Conservation (phyloP, 768 basidiomycete genomes). For the Serendipita sp. region DNA sequence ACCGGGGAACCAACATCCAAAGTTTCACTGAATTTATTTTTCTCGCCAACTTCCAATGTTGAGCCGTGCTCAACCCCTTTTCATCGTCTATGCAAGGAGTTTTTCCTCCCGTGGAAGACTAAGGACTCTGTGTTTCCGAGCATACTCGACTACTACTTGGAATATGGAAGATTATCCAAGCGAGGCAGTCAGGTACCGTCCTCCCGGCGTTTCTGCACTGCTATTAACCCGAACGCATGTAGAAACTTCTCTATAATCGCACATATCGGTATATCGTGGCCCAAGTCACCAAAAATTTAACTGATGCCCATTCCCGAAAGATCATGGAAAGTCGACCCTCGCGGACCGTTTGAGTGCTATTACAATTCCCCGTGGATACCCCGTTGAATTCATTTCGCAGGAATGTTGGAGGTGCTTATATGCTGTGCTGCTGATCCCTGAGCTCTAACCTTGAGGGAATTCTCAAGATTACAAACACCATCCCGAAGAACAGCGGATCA, state of each 20-base stretch:
- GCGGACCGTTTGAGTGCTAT: slow-evolving; percentile 55
- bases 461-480: slow-evolving; percentile 72
- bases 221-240: background rate
- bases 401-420: slow-evolving; percentile 52
- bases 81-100: too few relatives aligned
- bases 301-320: slow-evolving; percentile 22
- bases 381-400: slow-evolving; percentile 19
- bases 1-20: too few relatives aligned
- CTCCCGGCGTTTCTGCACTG: background rate
- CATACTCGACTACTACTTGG: background rate
- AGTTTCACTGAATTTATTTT: too few relatives aligned
- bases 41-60: too few relatives aligned
- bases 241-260: slow-evolving; percentile 92
- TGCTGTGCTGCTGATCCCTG: background rate
- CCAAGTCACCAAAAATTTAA: slow-evolving; percentile 4
- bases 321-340: slow-evolving; percentile 92
- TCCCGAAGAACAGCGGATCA: slow-evolving; percentile 41
- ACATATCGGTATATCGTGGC: slow-evolving; percentile 55
- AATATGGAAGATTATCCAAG: slow-evolving; percentile 22
- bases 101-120: too few relatives aligned
- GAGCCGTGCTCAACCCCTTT: too few relatives aligned
- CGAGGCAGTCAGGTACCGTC: slow-evolving; percentile 21
- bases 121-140: too few relatives aligned
- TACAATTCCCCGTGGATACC: slow-evolving; percentile 3
- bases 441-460: slow-evolving; percentile 13